phyloP scores from a whole-genome alignment of 169 alveolate genomes.

The Amoebophrya sp. region DNA sequence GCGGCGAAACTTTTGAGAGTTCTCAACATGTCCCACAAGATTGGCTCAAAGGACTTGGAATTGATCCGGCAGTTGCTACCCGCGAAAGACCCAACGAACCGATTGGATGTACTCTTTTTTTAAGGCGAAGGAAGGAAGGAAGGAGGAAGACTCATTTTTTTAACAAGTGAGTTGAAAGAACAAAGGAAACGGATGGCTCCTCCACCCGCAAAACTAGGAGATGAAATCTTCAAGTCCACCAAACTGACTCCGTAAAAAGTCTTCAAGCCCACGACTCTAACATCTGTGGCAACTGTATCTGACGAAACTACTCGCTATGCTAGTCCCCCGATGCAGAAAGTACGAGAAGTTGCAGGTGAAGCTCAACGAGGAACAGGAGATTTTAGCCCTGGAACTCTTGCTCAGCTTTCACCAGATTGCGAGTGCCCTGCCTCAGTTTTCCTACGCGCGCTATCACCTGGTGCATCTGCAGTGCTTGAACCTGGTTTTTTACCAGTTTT shows the following conservation, averaged over 20 bases:
- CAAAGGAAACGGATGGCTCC: too few species aligned
- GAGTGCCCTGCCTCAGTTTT: background rate
- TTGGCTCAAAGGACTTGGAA: background rate
- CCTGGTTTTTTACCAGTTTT: background rate
- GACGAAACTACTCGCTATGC: background rate
- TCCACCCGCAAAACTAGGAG: too few species aligned
- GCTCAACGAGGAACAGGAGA: background rate
- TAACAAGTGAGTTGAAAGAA: too few species aligned
- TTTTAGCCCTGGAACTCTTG: background rate
- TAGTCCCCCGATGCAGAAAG: background rate
- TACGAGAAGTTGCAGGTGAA: background rate
- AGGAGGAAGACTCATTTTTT: too few species aligned
- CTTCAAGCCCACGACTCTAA: too few species aligned
- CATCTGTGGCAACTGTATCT: background rate
- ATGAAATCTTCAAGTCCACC: too few species aligned
- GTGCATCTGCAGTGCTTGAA: background rate
- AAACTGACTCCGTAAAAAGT: too few species aligned
- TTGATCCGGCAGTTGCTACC: background rate
- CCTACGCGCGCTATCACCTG: background rate
- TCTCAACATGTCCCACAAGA: background rate
- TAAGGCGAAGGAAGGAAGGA: too few species aligned
- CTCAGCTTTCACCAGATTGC: background rate
- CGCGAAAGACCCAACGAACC: background rate
- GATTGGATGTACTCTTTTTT: background rate
- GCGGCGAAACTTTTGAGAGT: background rate